phyloP scores from a whole-genome alignment of 2,329 filamentous ascomycete species.

The Claviceps sp. region DNA sequence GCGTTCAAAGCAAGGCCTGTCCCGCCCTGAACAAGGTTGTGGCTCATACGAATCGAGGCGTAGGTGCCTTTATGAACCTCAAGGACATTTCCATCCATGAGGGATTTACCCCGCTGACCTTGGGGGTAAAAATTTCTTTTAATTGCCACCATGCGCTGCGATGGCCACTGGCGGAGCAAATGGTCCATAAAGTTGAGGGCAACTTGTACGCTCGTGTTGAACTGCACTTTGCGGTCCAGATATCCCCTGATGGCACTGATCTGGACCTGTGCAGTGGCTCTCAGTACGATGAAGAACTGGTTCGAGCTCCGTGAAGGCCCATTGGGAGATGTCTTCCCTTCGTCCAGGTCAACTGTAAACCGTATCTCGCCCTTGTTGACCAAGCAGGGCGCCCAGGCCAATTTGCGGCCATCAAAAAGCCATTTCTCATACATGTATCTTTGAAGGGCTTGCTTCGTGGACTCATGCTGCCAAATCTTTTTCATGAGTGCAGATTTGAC shows the following conservation, averaged over 20 bases:
- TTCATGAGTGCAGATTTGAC: slow-evolving; percentile 52
- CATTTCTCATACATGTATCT: slow-evolving; percentile 33
- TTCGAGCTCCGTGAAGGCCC: slow-evolving; percentile 25
- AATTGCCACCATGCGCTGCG: slow-evolving; percentile 51
- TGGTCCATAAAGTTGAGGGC: slow-evolving; percentile 89
- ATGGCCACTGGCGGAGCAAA: slow-evolving; percentile 67
- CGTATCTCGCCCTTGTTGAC: slow-evolving; percentile 35
- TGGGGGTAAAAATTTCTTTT: slow-evolving; percentile 71
- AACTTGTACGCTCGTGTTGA: slow-evolving; percentile 57
- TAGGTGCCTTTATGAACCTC: slow-evolving; percentile 85
- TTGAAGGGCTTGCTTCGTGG: slow-evolving; percentile 41
- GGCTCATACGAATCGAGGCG: slow-evolving; percentile 64
- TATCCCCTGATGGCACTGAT: slow-evolving; percentile 55
- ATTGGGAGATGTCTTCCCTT: slow-evolving; percentile 35
- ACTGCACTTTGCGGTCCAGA: slow-evolving; percentile 43
- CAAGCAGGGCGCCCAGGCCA: slow-evolving; percentile 56
- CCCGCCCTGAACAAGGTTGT: slow-evolving; percentile 33
- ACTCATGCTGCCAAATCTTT: slow-evolving; percentile 60
- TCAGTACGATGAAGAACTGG: slow-evolving; percentile 47
- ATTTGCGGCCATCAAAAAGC: slow-evolving; percentile 71
- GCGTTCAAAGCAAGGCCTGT: slow-evolving; percentile 69
- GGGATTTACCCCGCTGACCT: slow-evolving; percentile 30
- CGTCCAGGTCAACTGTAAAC: slow-evolving; percentile 59
- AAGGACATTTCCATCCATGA: slow-evolving; percentile 45
- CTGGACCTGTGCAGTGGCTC: slow-evolving; percentile 52